phyloP scores from a whole-genome alignment of 2,329 filamentous ascomycete genomes.

The Ascosphaera apis region DNA sequence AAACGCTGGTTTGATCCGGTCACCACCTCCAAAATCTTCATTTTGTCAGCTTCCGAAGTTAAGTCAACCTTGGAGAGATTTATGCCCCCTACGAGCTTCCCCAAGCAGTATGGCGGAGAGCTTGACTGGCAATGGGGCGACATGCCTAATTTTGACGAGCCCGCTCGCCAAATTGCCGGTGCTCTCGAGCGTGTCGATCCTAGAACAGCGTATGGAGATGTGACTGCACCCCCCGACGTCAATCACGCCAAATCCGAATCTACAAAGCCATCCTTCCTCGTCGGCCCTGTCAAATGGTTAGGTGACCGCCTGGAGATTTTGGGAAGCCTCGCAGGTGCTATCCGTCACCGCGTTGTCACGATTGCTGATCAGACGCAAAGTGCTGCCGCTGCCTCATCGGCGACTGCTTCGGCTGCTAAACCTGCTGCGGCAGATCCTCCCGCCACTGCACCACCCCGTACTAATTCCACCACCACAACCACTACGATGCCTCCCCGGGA shows the following conservation, averaged over 20 bases:
- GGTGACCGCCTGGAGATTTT: conserved; percentile 63
- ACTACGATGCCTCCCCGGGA: background rate
- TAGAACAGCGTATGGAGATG: conserved; percentile 7
- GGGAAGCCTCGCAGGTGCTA: conserved; percentile 18
- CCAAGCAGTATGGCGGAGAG: conserved; percentile 70
- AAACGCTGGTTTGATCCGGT: conserved; percentile 91
- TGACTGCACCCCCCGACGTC: conserved; percentile 5
- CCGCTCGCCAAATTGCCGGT: conserved; percentile 14
- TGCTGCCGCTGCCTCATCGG: background rate
- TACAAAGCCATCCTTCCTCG: conserved; percentile 5
- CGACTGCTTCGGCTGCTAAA: background rate
- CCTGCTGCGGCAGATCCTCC: background rate
- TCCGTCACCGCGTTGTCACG: background rate
- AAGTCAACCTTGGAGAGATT: conserved; percentile 55
- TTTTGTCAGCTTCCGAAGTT: conserved; percentile 51
- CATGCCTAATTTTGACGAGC: conserved; percentile 44
- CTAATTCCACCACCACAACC: background rate
- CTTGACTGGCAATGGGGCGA: conserved; percentile 65
- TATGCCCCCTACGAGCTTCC: conserved; percentile 63
- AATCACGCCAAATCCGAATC: background rate
- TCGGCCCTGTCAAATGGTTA: conserved; percentile 49
- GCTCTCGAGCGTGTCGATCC: conserved; percentile 10
- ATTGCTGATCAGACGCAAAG: conserved; percentile 1
- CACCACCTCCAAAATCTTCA: conserved; percentile 90
- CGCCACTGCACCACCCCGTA: background rate